Base-by-base conservation (phyloP, 2,329 filamentous ascomycete species). In the Niveomyces coronatus region DNA sequence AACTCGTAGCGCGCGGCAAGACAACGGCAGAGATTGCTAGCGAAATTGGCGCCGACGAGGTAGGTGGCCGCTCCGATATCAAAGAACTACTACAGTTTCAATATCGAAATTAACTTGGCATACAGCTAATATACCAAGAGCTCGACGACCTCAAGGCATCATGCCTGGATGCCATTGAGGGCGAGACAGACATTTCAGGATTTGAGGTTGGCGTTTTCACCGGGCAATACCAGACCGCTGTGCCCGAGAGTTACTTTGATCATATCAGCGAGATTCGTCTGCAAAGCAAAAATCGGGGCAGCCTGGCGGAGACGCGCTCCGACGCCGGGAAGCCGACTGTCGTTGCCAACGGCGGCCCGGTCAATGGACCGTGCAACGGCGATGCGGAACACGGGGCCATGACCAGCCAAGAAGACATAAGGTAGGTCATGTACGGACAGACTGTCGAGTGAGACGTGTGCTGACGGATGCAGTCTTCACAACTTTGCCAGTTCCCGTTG, bases 171-270 rank as follows among this genome's bases (percentile, higher is more conserved):
- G 72, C 85, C 4, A 79, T 76, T 44, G 71, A 77, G 35, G 63
- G 71, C 39, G 61, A 72, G 44, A 63, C 65, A 23, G 56, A 60
- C 24, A 55, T 74, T 49, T 67, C 67, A 8, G 67, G 80, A 39
- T 95, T 95, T 48, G 89, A 96, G 55, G 79, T 93, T 3, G 88
- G 89, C 38, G 88, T 95, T 8, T 95, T 96, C 64, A 86, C 79
- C 53, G 89, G 89, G 31, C 76, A 79, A 46, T 95, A 95, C 59
- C 70, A 85, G 44, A 95, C 89, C 0, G 76, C 77, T 0, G 82
- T 95, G 2, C 74, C 81, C 1, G 71, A 79, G 6, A 79, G 74
- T 26, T 95, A 95, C 62, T 91, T 95, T 49, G 76, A 85, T 47
- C 84, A 86, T 51, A 68, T 93, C 5, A 80, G 85, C 59, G 65